These are phyloP conservation scores for Plasmodium billcollinsi DNA, from an alignment of 169 alveolate species.

Conservation along the genomic window DNA sequence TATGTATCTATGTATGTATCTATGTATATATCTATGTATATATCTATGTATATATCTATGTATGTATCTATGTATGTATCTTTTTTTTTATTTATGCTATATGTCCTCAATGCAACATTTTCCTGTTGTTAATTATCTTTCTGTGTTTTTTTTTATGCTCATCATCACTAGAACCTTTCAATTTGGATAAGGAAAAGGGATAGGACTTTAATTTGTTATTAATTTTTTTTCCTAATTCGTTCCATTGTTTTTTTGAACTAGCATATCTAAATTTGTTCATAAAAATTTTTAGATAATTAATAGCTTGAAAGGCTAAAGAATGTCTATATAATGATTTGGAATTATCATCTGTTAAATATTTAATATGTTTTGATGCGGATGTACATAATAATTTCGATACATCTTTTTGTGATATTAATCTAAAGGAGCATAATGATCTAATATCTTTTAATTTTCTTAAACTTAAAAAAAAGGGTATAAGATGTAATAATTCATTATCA, in stretches of 20 bases:
- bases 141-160: constrained; percentile 24
- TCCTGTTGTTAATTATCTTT: not conserved
- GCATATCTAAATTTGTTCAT: constrained; percentile 59
- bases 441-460: constrained; percentile 81
- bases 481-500: constrained; percentile 84
- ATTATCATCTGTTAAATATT: constrained; percentile 18
- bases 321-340: constrained; percentile 4
- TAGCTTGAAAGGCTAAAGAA: constrained; percentile 64
- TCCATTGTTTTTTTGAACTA: constrained; percentile 62
- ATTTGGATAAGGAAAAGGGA: constrained; percentile 47
- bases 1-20: not conserved
- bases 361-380: constrained; percentile 17
- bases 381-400: constrained; percentile 16
- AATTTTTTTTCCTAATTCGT: constrained; percentile 59
- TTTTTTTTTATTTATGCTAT: not conserved
- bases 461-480: constrained; percentile 85
- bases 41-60: too few species aligned
- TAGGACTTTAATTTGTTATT: constrained; percentile 51
- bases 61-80: not conserved
- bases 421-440: constrained; percentile 74
- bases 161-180: constrained; percentile 66
- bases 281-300: constrained; percentile 52
- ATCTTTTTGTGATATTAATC: constrained; percentile 69
- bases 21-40: too few species aligned
- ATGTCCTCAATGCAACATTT: not conserved